Evolutionary conservation across 805 yeast genomes (phyloP), one percentile per base, ranked within the genome.

Genomic region (Hanseniaspora singularis): DNA sequence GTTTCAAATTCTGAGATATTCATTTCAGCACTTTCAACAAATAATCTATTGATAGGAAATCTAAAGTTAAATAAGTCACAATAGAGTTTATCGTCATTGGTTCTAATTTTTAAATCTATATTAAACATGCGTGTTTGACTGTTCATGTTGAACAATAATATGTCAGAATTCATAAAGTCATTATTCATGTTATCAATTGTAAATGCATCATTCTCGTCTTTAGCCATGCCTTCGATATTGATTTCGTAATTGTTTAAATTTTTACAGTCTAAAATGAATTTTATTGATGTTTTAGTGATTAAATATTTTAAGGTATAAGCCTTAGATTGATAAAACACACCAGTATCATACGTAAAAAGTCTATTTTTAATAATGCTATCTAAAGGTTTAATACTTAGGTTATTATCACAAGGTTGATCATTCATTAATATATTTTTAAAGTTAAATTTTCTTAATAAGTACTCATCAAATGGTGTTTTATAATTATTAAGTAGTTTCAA

Each of bases 301-400:
- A 31, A 20, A 10, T 44, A 44, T 8, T 44, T 44, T 19, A 44
- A 22, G 9, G 36, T 33, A 24, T 16, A 44, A 15, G 31, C 23
- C 3, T 11, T 10, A 14, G 23, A 27, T 18, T 26, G 32, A 11
- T 14, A 19, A 10, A 44, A 20, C 12, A 44, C 34, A 16, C 48
- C 48, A 23, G 37, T 28, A 38, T 44, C 40, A 24, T 33, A 33
- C 14, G 24, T n/a, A 3, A 44, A n/a, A 8, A 44, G 12, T 37
- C 48, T 44, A 18, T 37, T 44, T 31, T 24, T 24, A 4, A 37
- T 7, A 5, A 36, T 24, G 11, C 19, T 28, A 3, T 11, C 16
- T n/a, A 44, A 28, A 10, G 23, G 6, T 16, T 27, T 14, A 12
- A 20, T 9, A 34, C 15, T n/a, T n/a, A n/a, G n/a, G n/a, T n/a